Conservation (phyloP, 257 asterid species). For the Fraxinus pennsylvanica region DNA sequence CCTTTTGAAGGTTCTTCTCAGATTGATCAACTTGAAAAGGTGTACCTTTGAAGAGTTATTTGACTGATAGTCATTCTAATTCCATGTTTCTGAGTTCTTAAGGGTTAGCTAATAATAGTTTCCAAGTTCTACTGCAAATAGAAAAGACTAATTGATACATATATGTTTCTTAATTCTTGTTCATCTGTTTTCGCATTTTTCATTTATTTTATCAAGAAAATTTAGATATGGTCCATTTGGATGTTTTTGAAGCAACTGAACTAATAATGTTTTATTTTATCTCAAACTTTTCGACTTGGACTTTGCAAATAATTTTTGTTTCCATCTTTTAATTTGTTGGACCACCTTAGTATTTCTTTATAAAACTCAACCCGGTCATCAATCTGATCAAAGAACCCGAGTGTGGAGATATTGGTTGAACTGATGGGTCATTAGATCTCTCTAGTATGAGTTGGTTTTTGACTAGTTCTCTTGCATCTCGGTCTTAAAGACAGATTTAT, state of each 20-base stretch:
- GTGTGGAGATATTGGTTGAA: neutral
- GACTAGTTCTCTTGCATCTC: no score
- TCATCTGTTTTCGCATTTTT: neutral
- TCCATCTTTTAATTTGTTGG: neutral
- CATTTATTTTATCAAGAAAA: neutral
- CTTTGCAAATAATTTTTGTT: constrained; percentile 11
- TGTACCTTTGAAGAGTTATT: constrained; percentile 17
- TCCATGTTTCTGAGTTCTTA: constrained; percentile 3
- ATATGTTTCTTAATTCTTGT: neutral
- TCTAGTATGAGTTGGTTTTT: no score
- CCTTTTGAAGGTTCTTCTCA: constrained; percentile 41
- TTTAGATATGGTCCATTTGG: constrained; percentile 35
- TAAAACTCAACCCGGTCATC: neutral
- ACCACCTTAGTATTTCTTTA: no score
- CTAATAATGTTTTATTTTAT: neutral
- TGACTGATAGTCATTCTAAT: constrained; percentile 17
- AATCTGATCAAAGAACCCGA: neutral
- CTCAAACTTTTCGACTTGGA: neutral
- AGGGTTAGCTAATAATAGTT: constrained; percentile 1
- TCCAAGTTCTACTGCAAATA: constrained; percentile 16
- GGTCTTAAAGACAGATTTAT: no score
- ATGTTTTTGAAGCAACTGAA: constrained; percentile 21
- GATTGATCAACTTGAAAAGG: constrained; percentile 30
- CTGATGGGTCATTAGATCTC: neutral
- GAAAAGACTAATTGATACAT: neutral